Base-by-base conservation (phyloP, 495 filamentous ascomycete species). In the Parachaetomium inaequale region DNA sequence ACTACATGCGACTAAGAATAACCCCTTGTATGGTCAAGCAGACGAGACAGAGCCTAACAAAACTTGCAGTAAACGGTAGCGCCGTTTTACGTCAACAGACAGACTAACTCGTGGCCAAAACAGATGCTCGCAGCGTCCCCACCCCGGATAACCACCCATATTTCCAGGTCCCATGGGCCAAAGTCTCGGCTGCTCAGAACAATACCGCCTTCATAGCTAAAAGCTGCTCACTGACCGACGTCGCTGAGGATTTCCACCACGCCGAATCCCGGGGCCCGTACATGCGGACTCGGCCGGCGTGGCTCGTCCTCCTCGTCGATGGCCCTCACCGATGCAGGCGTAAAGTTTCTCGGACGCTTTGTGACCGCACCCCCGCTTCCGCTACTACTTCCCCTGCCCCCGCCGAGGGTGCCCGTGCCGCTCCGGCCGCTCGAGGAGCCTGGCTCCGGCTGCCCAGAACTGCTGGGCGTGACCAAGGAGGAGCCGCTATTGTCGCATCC, bases 301-400 rank as follows among this genome's bases (percentile, higher is more conserved):
- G 70, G 68, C 47, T 80, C 74, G 29, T 74, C 72, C 42, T 75
- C 72, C 29, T 75, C 71, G 23, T 76, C 75, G 28, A 79, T 73
- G 12, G 65, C 73, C 60, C 75, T 80, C 21, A 70, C 68, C 8
- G 78, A 70, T 4, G 72, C 70, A 21, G 79, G 76, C 2, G 81
- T 80, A 34, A 81, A 80, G 29, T 75, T 72, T 19, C 76, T 67
- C 51, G 70, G 66, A 19, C 81, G 72, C 63, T 80, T 83, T 29
- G 62, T 50, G 26, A 63, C 61, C 23, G 57, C 21, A 34, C 32
- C 65, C 6, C 36, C 26, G 11, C 29, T 59, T 4, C 51, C 55
- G 15, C 12, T 25, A 12, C 8, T 38, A 38, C 31, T 52, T 1
- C 49, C 59, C 2, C 43, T 32, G 54, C 63, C 64, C 19, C 23